These are phyloP conservation scores for Elymus sibiricus DNA, from an alignment of 176 grass and related monocot genomes.

Conservation along the genomic window DNA sequence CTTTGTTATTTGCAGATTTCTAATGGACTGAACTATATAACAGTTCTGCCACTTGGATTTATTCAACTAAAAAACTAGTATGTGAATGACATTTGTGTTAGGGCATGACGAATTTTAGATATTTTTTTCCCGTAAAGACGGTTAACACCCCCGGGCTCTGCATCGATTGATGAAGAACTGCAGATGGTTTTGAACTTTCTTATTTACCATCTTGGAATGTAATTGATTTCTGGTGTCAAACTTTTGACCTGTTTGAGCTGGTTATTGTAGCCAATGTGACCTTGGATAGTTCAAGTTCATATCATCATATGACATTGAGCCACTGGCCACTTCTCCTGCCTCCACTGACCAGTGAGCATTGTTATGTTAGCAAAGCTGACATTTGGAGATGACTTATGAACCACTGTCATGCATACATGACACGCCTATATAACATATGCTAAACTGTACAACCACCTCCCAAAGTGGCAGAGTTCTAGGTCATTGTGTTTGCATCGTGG, in stretches of 20 bases:
- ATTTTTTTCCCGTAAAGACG: too few species aligned
- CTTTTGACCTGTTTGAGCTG: background rate
- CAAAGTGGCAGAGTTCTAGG: background rate
- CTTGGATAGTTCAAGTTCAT: background rate
- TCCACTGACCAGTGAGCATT: background rate
- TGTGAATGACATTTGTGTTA: background rate
- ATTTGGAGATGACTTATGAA: background rate
- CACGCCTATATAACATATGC: background rate
- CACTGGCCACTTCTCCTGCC: background rate
- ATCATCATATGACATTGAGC: background rate
- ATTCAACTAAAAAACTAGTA: background rate
- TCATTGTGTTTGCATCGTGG: background rate
- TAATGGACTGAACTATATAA: background rate
- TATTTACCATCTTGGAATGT: background rate
- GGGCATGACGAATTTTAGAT: background rate
- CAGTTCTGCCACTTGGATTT: background rate
- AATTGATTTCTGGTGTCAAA: background rate
- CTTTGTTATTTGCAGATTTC: background rate
- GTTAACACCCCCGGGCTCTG: too few species aligned
- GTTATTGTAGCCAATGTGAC: background rate
- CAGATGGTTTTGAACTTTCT: background rate
- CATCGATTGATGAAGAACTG: too few species aligned
- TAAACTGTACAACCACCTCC: background rate
- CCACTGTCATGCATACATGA: background rate
- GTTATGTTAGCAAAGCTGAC: background rate